Evolutionary conservation across 768 basidiomycete genomes (phyloP).

Genomic region (Hydnomerulius pinastri): DNA sequence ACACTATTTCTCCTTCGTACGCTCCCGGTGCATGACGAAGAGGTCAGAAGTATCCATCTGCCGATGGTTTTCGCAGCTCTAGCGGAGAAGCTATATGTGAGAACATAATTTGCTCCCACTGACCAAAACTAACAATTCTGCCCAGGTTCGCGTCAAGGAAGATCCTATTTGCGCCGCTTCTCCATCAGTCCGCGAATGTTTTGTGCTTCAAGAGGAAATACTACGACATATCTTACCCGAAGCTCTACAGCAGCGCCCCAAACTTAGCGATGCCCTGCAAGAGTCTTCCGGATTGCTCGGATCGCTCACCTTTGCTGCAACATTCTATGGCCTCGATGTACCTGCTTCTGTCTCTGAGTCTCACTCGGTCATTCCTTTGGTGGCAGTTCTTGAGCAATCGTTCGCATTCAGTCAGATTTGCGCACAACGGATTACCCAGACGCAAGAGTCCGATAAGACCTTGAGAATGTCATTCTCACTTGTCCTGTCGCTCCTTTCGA

Average conservation of each 20-base stretch:
- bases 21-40: slow-evolving; percentile 84
- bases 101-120: slow-evolving; percentile 8
- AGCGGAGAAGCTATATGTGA: slow-evolving; percentile 64
- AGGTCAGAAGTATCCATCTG: slow-evolving; percentile 76
- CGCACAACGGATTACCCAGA: slow-evolving; percentile 38
- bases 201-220: slow-evolving; percentile 56
- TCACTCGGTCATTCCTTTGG: slow-evolving; percentile 47
- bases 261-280: slow-evolving; percentile 40
- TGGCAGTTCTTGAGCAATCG: slow-evolving; percentile 57
- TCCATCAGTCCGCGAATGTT: slow-evolving; percentile 39
- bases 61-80: slow-evolving; percentile 77
- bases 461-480: slow-evolving; percentile 56
- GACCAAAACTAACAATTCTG: slow-evolving; percentile 4
- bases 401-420: slow-evolving; percentile 48
- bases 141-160: slow-evolving; percentile 40
- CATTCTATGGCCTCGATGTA: slow-evolving; percentile 57
- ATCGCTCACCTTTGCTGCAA: slow-evolving; percentile 58
- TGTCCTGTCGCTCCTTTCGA: slow-evolving; percentile 51
- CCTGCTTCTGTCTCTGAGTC: slow-evolving; percentile 28
- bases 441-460: slow-evolving; percentile 30
- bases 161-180: slow-evolving; percentile 37
- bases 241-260: slow-evolving; percentile 53
- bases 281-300: slow-evolving; percentile 32
- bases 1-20: slow-evolving; percentile 70
- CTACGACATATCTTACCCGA: slow-evolving; percentile 51